These are phyloP conservation scores for Beauveria caledonica DNA, from an alignment of 2,329 filamentous ascomycete species.

Conservation along the genomic window DNA sequence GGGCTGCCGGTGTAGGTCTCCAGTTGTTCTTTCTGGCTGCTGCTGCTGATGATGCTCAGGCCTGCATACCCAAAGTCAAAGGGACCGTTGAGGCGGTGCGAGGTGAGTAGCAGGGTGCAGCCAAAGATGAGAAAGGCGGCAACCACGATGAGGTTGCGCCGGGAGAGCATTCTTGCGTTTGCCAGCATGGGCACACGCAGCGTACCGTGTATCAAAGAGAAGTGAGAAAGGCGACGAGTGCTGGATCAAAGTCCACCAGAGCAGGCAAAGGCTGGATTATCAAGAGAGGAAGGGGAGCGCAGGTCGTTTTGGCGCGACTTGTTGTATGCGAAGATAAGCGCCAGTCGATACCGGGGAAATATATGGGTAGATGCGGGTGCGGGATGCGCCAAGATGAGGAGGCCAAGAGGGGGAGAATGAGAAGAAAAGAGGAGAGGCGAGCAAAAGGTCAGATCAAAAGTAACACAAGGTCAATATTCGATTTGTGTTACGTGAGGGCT, in stretches of 20 bases:
- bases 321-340: background rate
- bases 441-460: background rate
- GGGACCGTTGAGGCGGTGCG: conserved; percentile 22
- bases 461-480: background rate
- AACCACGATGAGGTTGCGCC: conserved; percentile 21
- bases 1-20: background rate
- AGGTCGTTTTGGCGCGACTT: background rate
- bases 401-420: background rate
- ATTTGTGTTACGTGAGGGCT: background rate
- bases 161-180: conserved; percentile 20
- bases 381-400: background rate
- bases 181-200: conserved; percentile 10
- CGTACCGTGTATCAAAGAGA: background rate
- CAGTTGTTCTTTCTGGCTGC: background rate
- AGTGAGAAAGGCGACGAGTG: background rate
- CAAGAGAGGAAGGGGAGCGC: background rate
- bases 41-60: background rate
- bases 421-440: background rate
- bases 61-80: conserved; percentile 18
- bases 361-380: background rate
- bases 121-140: conserved; percentile 21
- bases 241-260: background rate
- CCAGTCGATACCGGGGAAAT: no score
- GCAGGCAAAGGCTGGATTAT: background rate
- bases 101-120: conserved; percentile 25